Conservation (phyloP, 2,329 filamentous ascomycete species). For the Akanthomyces muscarius region DNA sequence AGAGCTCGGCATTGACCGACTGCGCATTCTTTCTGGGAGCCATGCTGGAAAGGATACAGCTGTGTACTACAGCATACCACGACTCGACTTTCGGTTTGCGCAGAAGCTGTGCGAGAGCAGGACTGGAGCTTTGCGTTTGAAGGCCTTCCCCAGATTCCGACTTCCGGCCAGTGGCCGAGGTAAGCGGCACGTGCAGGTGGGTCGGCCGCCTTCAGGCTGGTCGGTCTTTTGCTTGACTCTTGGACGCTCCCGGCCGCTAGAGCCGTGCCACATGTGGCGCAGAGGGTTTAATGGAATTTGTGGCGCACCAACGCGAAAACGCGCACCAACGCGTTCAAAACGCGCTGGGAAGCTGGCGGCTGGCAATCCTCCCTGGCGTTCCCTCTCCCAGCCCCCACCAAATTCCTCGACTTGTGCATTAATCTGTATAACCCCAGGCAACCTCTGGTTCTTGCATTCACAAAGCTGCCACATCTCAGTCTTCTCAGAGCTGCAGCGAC, state of each 20-base stretch:
- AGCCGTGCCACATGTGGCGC: constrained; percentile 19
- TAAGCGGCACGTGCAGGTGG: constrained; percentile 34
- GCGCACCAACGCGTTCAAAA: constrained; percentile 33
- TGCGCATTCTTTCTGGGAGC: constrained; percentile 51
- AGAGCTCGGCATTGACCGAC: constrained; percentile 75
- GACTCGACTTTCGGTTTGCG: neutral
- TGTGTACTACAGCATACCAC: constrained; percentile 4
- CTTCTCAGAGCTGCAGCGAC: constrained; percentile 5
- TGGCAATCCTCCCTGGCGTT: constrained; percentile 5
- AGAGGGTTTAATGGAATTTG: constrained; percentile 26
- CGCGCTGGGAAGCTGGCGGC: constrained; percentile 16
- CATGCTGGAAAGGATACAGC: constrained; percentile 32
- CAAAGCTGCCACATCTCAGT: constrained; percentile 1
- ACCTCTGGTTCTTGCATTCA: constrained; percentile 4
- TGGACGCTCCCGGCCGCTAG: neutral
- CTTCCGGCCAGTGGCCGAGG: constrained; percentile 30
- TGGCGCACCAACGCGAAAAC: constrained; percentile 29
- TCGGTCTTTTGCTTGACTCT: neutral
- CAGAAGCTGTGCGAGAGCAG: constrained; percentile 1
- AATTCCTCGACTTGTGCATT: constrained; percentile 5
- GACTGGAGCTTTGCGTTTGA: constrained; percentile 4
- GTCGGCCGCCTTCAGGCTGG: neutral
- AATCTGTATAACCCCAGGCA: constrained; percentile 11
- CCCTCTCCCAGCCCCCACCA: constrained; percentile 26
- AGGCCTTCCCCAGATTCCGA: constrained; percentile 12